phyloP scores from a whole-genome alignment of 208 protist species.

The Leptomonas pyrrhocoris region DNA sequence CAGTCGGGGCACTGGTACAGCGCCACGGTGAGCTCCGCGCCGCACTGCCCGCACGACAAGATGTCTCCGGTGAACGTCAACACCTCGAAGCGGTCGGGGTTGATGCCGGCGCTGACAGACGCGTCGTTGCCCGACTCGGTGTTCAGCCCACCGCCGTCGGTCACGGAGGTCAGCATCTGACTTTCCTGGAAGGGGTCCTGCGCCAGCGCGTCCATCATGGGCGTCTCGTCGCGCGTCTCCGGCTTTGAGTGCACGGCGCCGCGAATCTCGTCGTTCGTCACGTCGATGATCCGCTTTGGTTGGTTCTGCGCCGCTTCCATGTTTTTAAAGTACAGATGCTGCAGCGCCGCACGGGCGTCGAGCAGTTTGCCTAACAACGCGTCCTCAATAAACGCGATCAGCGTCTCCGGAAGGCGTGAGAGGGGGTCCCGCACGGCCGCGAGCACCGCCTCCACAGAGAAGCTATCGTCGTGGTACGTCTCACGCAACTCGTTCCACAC shows the following conservation, averaged over 20 bases:
- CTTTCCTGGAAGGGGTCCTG: slow-evolving; percentile 59
- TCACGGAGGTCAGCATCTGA: slow-evolving; percentile 34
- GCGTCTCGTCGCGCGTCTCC: slow-evolving; percentile 54
- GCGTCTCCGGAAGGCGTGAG: slow-evolving; percentile 26
- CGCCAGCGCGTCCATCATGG: slow-evolving; percentile 63
- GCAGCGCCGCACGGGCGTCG: slow-evolving; percentile 43
- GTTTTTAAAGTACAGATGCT: slow-evolving; percentile 56
- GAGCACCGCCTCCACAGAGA: slow-evolving; percentile 39
- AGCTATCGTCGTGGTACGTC: slow-evolving; percentile 4
- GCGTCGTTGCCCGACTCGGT: slow-evolving; percentile 30
- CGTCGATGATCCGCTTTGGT: slow-evolving; percentile 32
- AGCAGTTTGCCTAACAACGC: slow-evolving; percentile 39
- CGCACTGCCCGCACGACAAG: slow-evolving; percentile 64
- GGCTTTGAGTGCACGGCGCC: slow-evolving; percentile 47
- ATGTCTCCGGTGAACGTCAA: slow-evolving; percentile 48
- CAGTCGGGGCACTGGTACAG: slow-evolving; percentile 71
- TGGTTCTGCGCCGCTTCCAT: slow-evolving; percentile 6
- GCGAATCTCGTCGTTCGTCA: slow-evolving; percentile 48
- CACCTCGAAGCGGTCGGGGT: slow-evolving; percentile 30
- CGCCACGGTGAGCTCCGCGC: slow-evolving; percentile 53
- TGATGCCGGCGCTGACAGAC: slow-evolving; percentile 13
- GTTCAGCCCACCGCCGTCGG: slow-evolving; percentile 15
- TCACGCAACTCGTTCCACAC: slow-evolving; percentile 45
- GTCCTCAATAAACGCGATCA: slow-evolving; percentile 60
- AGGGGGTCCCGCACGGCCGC: slow-evolving; percentile 23